Evolutionary conservation across 1,284 basidiomycete genomes (phyloP).

Genomic region (Cystobasidium slooffiae): DNA sequence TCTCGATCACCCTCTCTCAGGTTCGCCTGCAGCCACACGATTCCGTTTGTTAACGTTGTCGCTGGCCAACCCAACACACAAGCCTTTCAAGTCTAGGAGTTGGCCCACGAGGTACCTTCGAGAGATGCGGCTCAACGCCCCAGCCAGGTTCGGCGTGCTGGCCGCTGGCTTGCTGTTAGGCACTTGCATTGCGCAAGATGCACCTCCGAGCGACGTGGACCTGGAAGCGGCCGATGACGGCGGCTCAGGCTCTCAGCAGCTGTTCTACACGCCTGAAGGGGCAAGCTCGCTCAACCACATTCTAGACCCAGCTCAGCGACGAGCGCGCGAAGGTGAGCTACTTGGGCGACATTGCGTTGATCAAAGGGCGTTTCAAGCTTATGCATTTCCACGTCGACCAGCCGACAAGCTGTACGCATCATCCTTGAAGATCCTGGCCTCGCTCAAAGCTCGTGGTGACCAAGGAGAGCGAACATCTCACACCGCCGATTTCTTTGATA

Average conservation of each 20-base stretch:
- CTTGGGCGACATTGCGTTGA: too few species aligned
- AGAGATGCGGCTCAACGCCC: neutral
- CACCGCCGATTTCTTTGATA: neutral
- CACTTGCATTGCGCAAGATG: neutral
- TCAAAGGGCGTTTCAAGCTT: neutral
- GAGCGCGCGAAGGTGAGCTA: slow-evolving; percentile 19
- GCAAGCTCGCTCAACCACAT: neutral
- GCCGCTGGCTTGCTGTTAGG: neutral
- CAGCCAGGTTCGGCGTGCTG: neutral
- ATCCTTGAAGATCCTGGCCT: slow-evolving; percentile 32
- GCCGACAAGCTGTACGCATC: slow-evolving; percentile 38
- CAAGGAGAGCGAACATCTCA: neutral
- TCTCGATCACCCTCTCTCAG: too few species aligned
- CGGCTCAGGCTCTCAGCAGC: slow-evolving; percentile 1
- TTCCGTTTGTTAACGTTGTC: too few species aligned
- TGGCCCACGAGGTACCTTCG: too few species aligned
- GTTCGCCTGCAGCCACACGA: too few species aligned
- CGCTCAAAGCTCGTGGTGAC: slow-evolving; percentile 16
- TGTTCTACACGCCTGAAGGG: neutral
- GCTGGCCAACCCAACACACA: too few species aligned
- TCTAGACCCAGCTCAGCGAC: neutral
- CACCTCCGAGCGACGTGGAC: slow-evolving; percentile 1
- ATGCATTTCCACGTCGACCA: neutral
- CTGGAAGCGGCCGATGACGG: slow-evolving; percentile 11
- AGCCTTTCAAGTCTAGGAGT: too few species aligned